A percentile compares a stretch with the other conserved stretches of the same genome.
Conservation (phyloP, 2,329 filamentous ascomycete genomes). For the Calonectria naviculata region DNA sequence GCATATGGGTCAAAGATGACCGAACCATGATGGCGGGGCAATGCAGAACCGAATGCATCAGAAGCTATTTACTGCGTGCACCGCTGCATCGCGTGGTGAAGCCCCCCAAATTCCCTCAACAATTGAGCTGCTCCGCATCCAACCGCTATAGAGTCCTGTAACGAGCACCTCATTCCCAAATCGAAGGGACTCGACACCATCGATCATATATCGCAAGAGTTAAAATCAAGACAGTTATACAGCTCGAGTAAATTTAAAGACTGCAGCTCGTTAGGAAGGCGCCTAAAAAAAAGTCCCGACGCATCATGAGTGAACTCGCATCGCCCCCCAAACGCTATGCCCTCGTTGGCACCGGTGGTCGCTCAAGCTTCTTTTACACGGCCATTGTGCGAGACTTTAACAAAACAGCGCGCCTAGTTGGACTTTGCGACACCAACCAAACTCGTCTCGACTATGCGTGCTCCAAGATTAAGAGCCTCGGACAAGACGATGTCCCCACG, state of each 20-base stretch:
- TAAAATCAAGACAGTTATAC: background rate
- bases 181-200: background rate
- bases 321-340: constrained; percentile 57
- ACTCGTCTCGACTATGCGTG: constrained; percentile 70
- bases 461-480: constrained; percentile 56
- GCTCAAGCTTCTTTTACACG: constrained; percentile 70
- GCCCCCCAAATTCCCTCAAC: constrained; percentile 5
- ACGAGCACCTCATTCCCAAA: background rate
- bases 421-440: constrained; percentile 69
- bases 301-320: background rate
- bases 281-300: background rate
- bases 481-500: constrained; percentile 61
- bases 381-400: constrained; percentile 65
- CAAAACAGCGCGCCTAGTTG: constrained; percentile 62
- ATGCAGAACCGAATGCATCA: background rate
- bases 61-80: constrained; percentile 2
- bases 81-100: background rate
- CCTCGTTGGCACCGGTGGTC: constrained; percentile 68
- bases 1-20: background rate
- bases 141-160: background rate
- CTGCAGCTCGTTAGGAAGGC: background rate
- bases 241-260: background rate
- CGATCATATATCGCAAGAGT: background rate
- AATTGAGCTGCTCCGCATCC: background rate
- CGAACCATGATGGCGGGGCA: background rate